Base-by-base conservation (phyloP, 2,329 filamentous ascomycete species). In the Ceratocystis cubensis region DNA sequence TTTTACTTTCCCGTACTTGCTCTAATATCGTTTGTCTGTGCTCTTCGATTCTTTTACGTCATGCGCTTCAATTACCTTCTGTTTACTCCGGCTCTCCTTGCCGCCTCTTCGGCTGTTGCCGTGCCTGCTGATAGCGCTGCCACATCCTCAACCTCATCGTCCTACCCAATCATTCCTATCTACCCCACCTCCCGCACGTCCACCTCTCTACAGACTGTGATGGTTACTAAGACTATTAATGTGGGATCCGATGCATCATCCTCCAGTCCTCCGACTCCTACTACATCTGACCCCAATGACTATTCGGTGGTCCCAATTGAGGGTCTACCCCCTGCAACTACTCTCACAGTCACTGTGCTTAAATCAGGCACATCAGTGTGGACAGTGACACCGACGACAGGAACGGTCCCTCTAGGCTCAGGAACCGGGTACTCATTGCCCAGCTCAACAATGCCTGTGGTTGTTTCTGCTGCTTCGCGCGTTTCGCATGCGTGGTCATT, bases 391-490 rank as follows among this genome's bases (percentile, higher is more conserved):
- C 65, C 64, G 20, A 64, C 59, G 28, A 33, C 66, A n/a, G 50
- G 22, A 46, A 56, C 66, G n/a, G 28, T 17, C 22, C 37, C 61
- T 15, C 15, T 64, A 1, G 64, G 63, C 37, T 48, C 64, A 5
- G 66, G 53, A 10, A 67, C 63, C 20, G 64, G 66, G 22, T 64
- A 66, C 15, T 44, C 50, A 2, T 25, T 59, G 37, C 50, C 66
- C 6, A 66, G 61, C 50, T 30, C 59, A 2, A 66, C 64, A 2
- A 53, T 50, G 25, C 50, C 66, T 15, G 61, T 65, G 17, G 63
- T 68, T 63, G 64, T 66, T 22, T 68, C 66, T 4, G 37, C 41
- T 17, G 66, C 69, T 10, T 69, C 70, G 41, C 71, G 71, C n/a
- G 37, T 41, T 41, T 30, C 44, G 62, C 41, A 17, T 53, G 6